Evolutionary conservation across 495 filamentous ascomycete species (phyloP), one percentile per base, ranked within the genome.

Genomic region (Stereocaulon alpinum): DNA sequence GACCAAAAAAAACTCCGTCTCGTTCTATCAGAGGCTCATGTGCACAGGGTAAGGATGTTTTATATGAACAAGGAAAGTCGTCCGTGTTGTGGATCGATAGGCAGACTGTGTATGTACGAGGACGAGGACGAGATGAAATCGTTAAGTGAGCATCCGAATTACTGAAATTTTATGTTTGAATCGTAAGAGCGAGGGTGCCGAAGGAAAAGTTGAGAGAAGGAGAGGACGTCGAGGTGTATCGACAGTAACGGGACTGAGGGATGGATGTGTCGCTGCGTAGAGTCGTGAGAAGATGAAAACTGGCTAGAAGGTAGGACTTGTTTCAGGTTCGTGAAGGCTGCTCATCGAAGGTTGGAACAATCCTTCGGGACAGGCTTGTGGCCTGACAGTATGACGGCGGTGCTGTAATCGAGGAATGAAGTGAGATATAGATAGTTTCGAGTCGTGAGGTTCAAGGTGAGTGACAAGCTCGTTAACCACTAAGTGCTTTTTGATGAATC

Each of bases 11-110:
- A 70, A 83, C 76, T 80, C 77, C 76, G 71, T 73, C 73, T 80
- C 76, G 76, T 82, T 76, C 71, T 72, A 71, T 84, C 79, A 80
- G 77, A 80, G 73, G 76, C 76, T 87, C 85, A 86, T 88, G 77
- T 76, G 66, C 57, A 74, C 70, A 71, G 72, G 74, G 66, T 66
- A 64, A 72, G 72, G 73, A 75, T 75, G 78, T 74, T 77, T 77
- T 79, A 64, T 74, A 77, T 76, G 74, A 69, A 83, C 77, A 82
- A 81, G 79, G 72, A 74, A 77, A 68, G 68, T 69, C 64, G 67
- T 70, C 65, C 59, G 69, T 68, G 66, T 50, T 62, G 71, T 76
- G 71, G 75, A 75, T 73, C 62, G 62, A 66, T 68, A 73, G 73
- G 72, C 66, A 66, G 72, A 65, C 66, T 71, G 60, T 67, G 73